Conservation (phyloP, 2,329 filamentous ascomycete species). For the Arachnomyces sp. region DNA sequence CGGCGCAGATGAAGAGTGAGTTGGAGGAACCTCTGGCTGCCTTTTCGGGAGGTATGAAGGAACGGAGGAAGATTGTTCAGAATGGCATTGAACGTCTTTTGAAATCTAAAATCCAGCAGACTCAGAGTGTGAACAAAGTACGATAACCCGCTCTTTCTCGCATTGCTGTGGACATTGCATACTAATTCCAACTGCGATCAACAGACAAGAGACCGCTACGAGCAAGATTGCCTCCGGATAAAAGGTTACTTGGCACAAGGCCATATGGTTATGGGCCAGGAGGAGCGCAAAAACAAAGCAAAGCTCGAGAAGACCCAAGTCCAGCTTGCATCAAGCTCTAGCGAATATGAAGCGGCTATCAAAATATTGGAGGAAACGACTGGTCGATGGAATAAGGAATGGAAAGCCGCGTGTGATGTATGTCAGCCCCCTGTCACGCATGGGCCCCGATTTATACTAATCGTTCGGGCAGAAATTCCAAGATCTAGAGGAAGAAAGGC, state of each 20-base stretch:
- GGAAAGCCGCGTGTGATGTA: conserved; percentile 85
- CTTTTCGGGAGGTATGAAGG: conserved; percentile 92
- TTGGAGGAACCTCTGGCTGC: conserved; percentile 87
- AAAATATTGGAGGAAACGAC: conserved; percentile 94
- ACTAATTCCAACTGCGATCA: conserved; percentile 6
- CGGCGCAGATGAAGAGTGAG: conserved; percentile 90
- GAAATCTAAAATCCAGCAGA: conserved; percentile 89
- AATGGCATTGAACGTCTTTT: conserved; percentile 86
- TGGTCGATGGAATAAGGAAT: conserved; percentile 91
- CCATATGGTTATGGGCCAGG: conserved; percentile 99
- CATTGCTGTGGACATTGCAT: not conserved
- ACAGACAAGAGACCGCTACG: conserved; percentile 82
- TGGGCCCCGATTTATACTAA: conserved; percentile 15
- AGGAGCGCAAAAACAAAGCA: conserved; percentile 97
- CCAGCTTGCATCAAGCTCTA: conserved; percentile 80
- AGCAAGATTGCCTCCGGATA: conserved; percentile 96
- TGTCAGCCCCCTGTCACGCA: conserved; percentile 14
- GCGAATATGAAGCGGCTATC: conserved; percentile 86
- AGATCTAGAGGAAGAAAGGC: conserved; percentile 90
- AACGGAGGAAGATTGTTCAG: conserved; percentile 92
- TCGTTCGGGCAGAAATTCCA: conserved; percentile 71
- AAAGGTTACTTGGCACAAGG: conserved; percentile 97
- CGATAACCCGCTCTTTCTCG: conserved; percentile 14
- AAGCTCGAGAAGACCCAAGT: conserved; percentile 99
- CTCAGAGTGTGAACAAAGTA: conserved; percentile 82